Evolutionary conservation across 768 basidiomycete species (phyloP).

Genomic region (Pulveroboletus frians): DNA sequence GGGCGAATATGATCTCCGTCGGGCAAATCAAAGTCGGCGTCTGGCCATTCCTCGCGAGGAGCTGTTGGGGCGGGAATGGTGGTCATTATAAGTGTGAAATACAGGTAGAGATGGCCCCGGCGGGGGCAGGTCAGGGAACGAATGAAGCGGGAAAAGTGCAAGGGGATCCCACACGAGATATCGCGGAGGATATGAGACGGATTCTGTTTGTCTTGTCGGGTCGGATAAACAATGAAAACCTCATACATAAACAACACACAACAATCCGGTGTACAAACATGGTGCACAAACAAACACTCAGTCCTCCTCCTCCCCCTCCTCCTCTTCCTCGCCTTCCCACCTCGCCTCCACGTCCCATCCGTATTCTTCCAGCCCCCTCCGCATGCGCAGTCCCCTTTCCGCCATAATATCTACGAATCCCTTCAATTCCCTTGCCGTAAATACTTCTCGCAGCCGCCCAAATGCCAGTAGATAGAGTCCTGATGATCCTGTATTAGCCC

Average conservation of each 20-base stretch:
- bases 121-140: slow-evolving; percentile 14
- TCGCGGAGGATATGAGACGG: not conserved
- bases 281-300: slow-evolving; percentile 5
- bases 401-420: slow-evolving; percentile 69
- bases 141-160: not conserved
- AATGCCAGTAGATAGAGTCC: slow-evolving; percentile 78
- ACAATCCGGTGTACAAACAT: slow-evolving; percentile 19
- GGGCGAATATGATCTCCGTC: slow-evolving; percentile 67
- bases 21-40: slow-evolving; percentile 82
- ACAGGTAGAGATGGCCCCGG: slow-evolving; percentile 19
- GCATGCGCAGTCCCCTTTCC: slow-evolving; percentile 64
- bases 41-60: slow-evolving; percentile 75
- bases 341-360: slow-evolving; percentile 5
- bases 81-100: slow-evolving; percentile 40
- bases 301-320: slow-evolving; percentile 48
- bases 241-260: slow-evolving; percentile 29
- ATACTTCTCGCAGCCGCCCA: slow-evolving; percentile 59
- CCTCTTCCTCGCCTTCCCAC: slow-evolving; percentile 21
- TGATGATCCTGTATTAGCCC: slow-evolving; percentile 28
- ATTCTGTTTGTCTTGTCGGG: not conserved
- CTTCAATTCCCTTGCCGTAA: slow-evolving; percentile 54
- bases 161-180: not conserved
- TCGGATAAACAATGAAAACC: slow-evolving; percentile 32
- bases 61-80: slow-evolving; percentile 56
- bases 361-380: slow-evolving; percentile 52